Evolutionary conservation across 2,329 filamentous ascomycete species (phyloP).

Genomic region (Sporothrix inflata): DNA sequence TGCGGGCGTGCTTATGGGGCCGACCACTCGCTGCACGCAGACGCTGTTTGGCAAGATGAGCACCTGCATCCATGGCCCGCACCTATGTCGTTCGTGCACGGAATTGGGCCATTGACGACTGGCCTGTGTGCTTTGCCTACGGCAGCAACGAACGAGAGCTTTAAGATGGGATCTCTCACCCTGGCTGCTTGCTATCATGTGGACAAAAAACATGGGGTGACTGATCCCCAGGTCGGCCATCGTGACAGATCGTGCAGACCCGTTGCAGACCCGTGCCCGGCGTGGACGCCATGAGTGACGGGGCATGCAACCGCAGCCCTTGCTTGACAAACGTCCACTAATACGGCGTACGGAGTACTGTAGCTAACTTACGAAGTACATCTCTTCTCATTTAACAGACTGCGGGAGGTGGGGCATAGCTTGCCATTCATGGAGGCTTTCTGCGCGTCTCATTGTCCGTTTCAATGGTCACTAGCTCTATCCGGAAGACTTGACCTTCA

Average conservation of each 20-base stretch:
- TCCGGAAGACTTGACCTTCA: conserved; percentile 20
- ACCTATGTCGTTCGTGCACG: not conserved
- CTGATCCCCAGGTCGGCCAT: conserved; percentile 9
- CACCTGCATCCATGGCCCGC: not conserved
- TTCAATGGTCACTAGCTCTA: conserved; percentile 25
- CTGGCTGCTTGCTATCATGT: conserved; percentile 22
- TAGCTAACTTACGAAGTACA: not conserved
- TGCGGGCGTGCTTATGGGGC: not conserved
- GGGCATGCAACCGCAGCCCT: not conserved
- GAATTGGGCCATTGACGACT: not conserved
- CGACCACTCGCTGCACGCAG: conserved; percentile 3
- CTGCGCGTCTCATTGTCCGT: conserved; percentile 26
- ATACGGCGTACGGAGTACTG: not conserved
- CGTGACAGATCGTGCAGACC: conserved; percentile 26
- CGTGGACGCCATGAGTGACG: conserved; percentile 2
- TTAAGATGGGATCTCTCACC: not conserved
- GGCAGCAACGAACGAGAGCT: not conserved
- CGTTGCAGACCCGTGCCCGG: conserved; percentile 17
- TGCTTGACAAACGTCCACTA: conserved; percentile 15
- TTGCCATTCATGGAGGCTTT: conserved; percentile 25
- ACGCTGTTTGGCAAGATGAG: not conserved
- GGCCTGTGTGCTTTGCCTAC: not conserved
- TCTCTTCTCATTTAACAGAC: conserved; percentile 26
- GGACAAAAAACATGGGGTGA: conserved; percentile 16
- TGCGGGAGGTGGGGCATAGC: conserved; percentile 23